Evolutionary conservation across 1,284 basidiomycete species (phyloP).

Genomic region (Cutaneotrichosporon daszewskae): DNA sequence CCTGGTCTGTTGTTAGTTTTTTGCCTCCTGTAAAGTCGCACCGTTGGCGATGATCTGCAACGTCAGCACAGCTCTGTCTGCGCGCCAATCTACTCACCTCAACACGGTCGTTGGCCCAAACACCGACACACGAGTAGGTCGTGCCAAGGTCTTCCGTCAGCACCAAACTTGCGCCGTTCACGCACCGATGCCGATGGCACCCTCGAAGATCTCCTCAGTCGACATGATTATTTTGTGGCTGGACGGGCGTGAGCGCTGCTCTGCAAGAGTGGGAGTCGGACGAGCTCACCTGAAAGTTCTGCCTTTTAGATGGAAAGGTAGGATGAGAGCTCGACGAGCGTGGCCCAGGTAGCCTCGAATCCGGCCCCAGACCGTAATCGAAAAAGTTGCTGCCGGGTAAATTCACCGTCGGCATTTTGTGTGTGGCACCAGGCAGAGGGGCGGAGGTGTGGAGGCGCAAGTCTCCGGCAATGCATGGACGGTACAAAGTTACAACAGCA

Average conservation of each 20-base stretch:
- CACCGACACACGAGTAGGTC: conserved; percentile 69
- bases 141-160: conserved; percentile 47
- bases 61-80: conserved; percentile 12
- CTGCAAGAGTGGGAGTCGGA: too few relatives aligned
- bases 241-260: background rate
- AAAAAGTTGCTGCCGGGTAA: conserved; percentile 4
- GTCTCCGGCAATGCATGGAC: too few relatives aligned
- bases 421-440: background rate
- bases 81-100: conserved; percentile 41
- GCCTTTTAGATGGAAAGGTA: conserved; percentile 20
- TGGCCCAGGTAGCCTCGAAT: background rate
- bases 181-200: conserved; percentile 84
- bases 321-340: background rate
- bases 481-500: too few relatives aligned
- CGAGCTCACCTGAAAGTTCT: conserved; percentile 15
- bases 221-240: conserved; percentile 57
- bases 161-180: conserved; percentile 16
- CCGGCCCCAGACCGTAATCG: background rate
- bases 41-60: conserved; percentile 86
- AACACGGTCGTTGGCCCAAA: conserved; percentile 98
- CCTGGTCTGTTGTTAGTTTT: conserved; percentile 61
- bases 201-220: conserved; percentile 85
- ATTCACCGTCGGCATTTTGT: background rate
- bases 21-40: conserved; percentile 13
- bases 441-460: too few relatives aligned